Evolutionary conservation across 2,329 filamentous ascomycete genomes (phyloP).

Genomic region (Raffaelea albimanens): DNA sequence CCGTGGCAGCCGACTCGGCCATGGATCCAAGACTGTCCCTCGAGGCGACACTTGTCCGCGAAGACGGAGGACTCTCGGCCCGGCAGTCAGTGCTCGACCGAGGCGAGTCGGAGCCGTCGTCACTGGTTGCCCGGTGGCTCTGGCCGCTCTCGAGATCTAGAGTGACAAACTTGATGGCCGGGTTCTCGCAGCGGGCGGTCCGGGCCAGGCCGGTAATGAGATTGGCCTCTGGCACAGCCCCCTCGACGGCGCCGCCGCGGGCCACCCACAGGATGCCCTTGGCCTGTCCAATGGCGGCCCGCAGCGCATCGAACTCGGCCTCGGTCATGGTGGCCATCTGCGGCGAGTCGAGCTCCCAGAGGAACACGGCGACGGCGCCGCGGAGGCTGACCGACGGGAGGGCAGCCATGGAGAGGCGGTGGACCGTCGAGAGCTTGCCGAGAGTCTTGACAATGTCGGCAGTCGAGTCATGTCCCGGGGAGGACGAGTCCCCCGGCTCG

Average conservation of each 20-base stretch:
- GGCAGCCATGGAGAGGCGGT: background rate
- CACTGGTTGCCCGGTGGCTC: too few relatives aligned
- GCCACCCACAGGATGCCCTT: background rate
- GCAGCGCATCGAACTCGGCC: background rate
- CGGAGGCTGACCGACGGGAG: background rate
- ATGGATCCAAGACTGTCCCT: too few relatives aligned
- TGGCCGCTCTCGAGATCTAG: slow-evolving; percentile 19
- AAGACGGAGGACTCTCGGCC: too few relatives aligned
- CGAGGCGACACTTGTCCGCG: too few relatives aligned
- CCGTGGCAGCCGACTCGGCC: too few relatives aligned
- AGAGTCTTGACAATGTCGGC: background rate
- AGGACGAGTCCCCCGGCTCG: too few relatives aligned
- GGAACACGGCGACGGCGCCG: background rate
- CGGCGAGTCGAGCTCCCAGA: background rate
- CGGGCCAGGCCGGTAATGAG: background rate
- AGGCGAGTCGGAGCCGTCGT: slow-evolving; percentile 12
- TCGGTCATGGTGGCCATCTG: background rate
- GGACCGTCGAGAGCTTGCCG: background rate
- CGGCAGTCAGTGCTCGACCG: too few relatives aligned
- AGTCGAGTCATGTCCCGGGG: too few relatives aligned
- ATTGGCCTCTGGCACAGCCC: background rate
- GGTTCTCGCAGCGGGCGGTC: background rate
- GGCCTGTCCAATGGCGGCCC: background rate
- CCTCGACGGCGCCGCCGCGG: background rate
- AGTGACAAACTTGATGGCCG: slow-evolving; percentile 20